These are phyloP conservation scores for Cercospora citrullina DNA, from an alignment of 2,329 filamentous ascomycete species.

Conservation along the genomic window DNA sequence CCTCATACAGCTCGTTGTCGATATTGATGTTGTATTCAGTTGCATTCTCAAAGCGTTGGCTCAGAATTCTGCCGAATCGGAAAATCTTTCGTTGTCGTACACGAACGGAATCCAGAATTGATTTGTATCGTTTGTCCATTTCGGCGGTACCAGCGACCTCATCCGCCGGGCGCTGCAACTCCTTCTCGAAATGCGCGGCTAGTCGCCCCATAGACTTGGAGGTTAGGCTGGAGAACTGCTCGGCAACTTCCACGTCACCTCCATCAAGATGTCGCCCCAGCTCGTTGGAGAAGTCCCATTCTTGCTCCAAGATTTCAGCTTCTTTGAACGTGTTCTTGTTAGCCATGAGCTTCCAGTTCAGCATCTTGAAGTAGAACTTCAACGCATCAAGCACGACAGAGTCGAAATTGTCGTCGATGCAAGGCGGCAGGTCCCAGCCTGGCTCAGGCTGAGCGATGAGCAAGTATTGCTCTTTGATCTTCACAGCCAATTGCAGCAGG, in stretches of 20 bases:
- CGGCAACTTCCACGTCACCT: conserved; percentile 93
- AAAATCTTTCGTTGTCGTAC: conserved; percentile 95
- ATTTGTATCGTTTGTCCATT: conserved; percentile 97
- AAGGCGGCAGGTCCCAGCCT: conserved; percentile 93
- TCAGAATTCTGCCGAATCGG: conserved; percentile 86
- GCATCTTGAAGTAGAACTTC: conserved; percentile 97
- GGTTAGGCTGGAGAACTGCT: conserved; percentile 92
- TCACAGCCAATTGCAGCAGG: conserved; percentile 83
- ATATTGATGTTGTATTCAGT: conserved; percentile 90
- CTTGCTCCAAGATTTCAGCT: conserved; percentile 92
- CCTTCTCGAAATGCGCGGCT: conserved; percentile 86
- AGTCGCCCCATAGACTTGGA: conserved; percentile 88
- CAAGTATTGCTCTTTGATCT: conserved; percentile 87
- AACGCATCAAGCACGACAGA: conserved; percentile 86
- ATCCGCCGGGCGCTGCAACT: conserved; percentile 79
- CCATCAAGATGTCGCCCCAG: conserved; percentile 88
- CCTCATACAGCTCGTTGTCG: conserved; percentile 65
- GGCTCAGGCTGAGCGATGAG: conserved; percentile 80
- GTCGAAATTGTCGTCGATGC: conserved; percentile 96
- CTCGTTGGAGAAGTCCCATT: conserved; percentile 96
- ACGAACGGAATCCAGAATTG: conserved; percentile 90
- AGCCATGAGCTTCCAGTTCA: conserved; percentile 95
- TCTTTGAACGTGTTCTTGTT: conserved; percentile 99
- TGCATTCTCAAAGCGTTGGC: conserved; percentile 92
- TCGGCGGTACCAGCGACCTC: conserved; percentile 70